These are phyloP conservation scores for Claviceps pazoutovae DNA, from an alignment of 2,329 filamentous ascomycete species.

Conservation along the genomic window DNA sequence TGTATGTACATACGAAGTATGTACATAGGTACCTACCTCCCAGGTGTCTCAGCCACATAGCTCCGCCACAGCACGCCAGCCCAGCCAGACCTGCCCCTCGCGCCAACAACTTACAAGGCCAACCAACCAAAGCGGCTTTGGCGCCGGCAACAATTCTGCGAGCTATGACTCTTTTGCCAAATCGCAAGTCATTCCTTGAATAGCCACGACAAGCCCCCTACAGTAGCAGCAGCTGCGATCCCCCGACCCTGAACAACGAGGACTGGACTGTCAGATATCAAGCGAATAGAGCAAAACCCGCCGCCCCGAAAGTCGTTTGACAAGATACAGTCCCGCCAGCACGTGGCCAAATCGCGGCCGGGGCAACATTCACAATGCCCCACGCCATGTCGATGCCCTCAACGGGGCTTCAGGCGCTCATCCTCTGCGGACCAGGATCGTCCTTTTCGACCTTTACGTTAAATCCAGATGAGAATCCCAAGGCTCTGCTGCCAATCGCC, in stretches of 20 bases:
- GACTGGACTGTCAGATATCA: not conserved
- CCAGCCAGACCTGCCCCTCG: slow-evolving; percentile 3
- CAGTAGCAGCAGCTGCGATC: not conserved
- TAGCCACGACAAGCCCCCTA: not conserved
- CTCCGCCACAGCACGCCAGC: not conserved
- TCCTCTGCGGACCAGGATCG: slow-evolving; percentile 69
- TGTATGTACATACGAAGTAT: too few species aligned
- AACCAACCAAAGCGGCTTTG: not conserved
- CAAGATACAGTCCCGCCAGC: not conserved
- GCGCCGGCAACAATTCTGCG: not conserved
- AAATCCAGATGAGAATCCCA: slow-evolving; percentile 66
- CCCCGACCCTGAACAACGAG: not conserved
- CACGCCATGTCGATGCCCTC: slow-evolving; percentile 61
- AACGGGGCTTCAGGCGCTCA: slow-evolving; percentile 68
- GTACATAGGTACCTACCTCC: too few species aligned
- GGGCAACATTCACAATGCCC: slow-evolving; percentile 39
- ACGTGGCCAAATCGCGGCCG: not conserved
- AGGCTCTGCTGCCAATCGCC: slow-evolving; percentile 68
- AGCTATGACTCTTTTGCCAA: slow-evolving; percentile 6
- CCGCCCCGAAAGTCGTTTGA: not conserved
- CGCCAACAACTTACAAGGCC: not conserved
- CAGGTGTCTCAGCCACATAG: not conserved
- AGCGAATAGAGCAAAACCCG: not conserved
- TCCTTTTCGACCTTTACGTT: slow-evolving; percentile 74
- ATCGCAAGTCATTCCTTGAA: not conserved